Evolutionary conservation across 495 filamentous ascomycete genomes (phyloP).

Genomic region (Xylaria cubensis): DNA sequence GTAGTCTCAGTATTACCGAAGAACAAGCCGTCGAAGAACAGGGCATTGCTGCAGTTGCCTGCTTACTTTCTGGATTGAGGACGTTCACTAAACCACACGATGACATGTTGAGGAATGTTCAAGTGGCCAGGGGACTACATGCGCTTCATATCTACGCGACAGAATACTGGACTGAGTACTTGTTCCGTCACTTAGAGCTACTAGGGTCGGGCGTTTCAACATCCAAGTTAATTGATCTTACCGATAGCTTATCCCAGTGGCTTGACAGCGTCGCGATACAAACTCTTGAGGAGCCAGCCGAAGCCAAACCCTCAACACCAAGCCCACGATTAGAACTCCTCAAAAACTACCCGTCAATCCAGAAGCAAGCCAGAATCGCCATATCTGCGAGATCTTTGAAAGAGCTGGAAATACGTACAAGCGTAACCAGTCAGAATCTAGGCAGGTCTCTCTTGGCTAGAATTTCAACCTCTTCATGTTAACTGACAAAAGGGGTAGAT

Average conservation of each 20-base stretch:
- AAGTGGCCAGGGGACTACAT: not conserved
- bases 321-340: no score
- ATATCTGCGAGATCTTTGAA: no score
- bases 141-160: not conserved
- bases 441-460: no score
- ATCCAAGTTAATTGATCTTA: not conserved
- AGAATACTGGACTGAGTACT: not conserved
- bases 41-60: not conserved
- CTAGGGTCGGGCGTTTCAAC: not conserved
- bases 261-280: not conserved
- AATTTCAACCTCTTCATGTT: no score
- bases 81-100: not conserved
- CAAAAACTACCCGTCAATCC: no score
- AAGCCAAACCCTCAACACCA: no score
- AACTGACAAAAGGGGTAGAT: no score
- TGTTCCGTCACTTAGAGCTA: not conserved
- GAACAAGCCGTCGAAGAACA: not conserved
- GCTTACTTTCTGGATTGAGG: not conserved
- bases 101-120: not conserved
- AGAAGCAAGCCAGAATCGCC: no score
- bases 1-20: not conserved
- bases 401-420: no score
- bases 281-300: no score
- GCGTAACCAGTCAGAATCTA: no score
- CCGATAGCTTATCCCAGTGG: not conserved